Evolutionary conservation across 208 protist genomes (phyloP).

Genomic region (Leishmania tarentolae): DNA sequence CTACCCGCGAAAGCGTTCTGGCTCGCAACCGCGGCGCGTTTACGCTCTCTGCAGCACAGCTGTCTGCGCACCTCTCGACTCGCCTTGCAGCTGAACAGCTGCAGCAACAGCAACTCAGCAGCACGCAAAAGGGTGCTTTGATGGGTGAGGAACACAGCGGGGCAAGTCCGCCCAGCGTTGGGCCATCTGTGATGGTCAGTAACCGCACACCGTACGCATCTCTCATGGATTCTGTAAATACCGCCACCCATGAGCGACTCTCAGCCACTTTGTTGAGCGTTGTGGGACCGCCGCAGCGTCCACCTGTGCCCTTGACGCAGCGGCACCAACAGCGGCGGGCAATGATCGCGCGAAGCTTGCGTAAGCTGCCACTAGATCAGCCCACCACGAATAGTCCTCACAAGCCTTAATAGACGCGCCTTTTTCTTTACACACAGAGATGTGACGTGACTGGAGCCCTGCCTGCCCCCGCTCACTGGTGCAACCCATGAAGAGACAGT

Average conservation of each 20-base stretch:
- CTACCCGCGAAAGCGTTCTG: conserved; percentile 6
- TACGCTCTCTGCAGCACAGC: conserved; percentile 8
- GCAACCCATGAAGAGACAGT: not conserved
- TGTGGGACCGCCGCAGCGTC: conserved; percentile 6
- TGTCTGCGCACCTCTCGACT: conserved; percentile 20
- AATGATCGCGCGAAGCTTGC: conserved; percentile 58
- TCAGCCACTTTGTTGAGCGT: conserved; percentile 7
- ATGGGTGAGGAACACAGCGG: not conserved
- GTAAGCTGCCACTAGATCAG: conserved; percentile 28
- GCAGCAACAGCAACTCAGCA: conserved; percentile 11
- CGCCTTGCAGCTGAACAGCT: conserved; percentile 25
- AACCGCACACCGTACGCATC: conserved; percentile 23
- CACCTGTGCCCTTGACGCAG: conserved; percentile 25
- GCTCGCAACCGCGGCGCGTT: not conserved
- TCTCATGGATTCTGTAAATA: conserved; percentile 21
- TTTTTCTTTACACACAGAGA: not conserved
- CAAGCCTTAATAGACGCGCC: not conserved
- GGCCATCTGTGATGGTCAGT: conserved; percentile 21
- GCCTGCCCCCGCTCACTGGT: not conserved
- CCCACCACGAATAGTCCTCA: not conserved
- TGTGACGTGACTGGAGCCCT: not conserved
- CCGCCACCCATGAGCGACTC: conserved; percentile 16
- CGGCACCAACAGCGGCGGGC: conserved; percentile 34
- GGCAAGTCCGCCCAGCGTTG: no score
- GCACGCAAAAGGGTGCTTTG: not conserved